Evolutionary conservation across 1,284 basidiomycete species (phyloP).

Genomic region (Tetrapyrgos nigripes): DNA sequence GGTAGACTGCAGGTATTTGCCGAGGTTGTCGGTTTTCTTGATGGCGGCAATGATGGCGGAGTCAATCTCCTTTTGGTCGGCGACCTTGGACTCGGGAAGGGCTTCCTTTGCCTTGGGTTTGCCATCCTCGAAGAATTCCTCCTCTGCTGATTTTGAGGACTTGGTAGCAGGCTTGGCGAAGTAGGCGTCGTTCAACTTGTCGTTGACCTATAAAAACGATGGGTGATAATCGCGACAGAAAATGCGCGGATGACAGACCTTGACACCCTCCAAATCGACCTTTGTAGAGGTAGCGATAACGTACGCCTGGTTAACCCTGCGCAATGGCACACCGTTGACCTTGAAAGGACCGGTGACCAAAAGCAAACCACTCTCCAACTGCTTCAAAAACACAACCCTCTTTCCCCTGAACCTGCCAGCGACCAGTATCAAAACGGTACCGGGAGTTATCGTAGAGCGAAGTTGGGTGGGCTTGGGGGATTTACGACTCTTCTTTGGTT

Average conservation of each 20-base stretch:
- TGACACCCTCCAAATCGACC: slow-evolving; percentile 83
- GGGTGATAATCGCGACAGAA: slow-evolving; percentile 13
- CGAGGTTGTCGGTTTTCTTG: slow-evolving; percentile 92
- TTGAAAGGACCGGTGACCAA: slow-evolving; percentile 98
- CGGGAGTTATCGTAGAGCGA: slow-evolving; percentile 91
- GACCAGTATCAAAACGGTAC: slow-evolving; percentile 95
- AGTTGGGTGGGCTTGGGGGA: slow-evolving; percentile 78
- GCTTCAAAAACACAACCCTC: slow-evolving; percentile 98
- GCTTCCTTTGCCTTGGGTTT: slow-evolving; percentile 93
- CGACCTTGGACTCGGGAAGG: slow-evolving; percentile 88
- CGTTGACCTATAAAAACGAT: slow-evolving; percentile 64
- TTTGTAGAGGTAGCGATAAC: slow-evolving; percentile 99
- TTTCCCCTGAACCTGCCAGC: slow-evolving; percentile 99
- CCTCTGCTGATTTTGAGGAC: slow-evolving; percentile 82
- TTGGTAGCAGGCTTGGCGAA: slow-evolving; percentile 86
- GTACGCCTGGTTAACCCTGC: slow-evolving; percentile 99
- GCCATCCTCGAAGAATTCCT: slow-evolving; percentile 95
- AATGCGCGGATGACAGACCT: slow-evolving; percentile 54
- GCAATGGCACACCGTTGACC: slow-evolving; percentile 98
- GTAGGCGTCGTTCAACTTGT: slow-evolving; percentile 95
- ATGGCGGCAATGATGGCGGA: slow-evolving; percentile 84
- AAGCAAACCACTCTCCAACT: slow-evolving; percentile 91
- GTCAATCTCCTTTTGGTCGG: slow-evolving; percentile 95
- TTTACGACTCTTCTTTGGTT: slow-evolving; percentile 94
- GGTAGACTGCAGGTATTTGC: slow-evolving; percentile 93